A percentile compares a stretch with the other conserved stretches of the same genome.
phyloP scores from a whole-genome alignment of 192 early-diverging fungal genomes.

The Funneliformis mosseae region DNA sequence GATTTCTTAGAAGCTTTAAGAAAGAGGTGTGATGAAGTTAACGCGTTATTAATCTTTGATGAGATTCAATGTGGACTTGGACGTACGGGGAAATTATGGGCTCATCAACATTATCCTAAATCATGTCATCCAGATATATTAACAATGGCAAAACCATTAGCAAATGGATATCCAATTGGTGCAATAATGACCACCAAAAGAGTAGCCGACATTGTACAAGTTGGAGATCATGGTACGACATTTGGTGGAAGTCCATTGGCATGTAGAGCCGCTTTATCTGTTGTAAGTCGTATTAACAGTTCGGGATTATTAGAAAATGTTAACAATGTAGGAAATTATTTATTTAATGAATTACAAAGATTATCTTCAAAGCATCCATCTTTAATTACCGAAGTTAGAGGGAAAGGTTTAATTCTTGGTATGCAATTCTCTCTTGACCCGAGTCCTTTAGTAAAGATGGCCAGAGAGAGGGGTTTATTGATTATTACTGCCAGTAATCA shows the following conservation, averaged over 20 bases:
- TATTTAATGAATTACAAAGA: slow-evolving; percentile 55
- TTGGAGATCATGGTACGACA: slow-evolving; percentile 96
- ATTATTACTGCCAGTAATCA: slow-evolving; percentile 86
- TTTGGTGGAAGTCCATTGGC: slow-evolving; percentile 96
- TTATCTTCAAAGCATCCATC: slow-evolving; percentile 48
- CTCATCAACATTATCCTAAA: slow-evolving; percentile 69
- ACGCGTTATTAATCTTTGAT: slow-evolving; percentile 92
- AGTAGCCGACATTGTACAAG: slow-evolving; percentile 74
- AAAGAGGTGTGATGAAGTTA: slow-evolving; percentile 78
- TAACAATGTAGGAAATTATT: slow-evolving; percentile 58
- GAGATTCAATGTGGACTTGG: slow-evolving; percentile 97
- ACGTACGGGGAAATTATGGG: slow-evolving; percentile 88
- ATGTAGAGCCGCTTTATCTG: slow-evolving; percentile 79
- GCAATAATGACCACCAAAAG: slow-evolving; percentile 78
- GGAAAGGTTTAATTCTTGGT: slow-evolving; percentile 86
- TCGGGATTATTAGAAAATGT: slow-evolving; percentile 79
- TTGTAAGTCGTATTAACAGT: slow-evolving; percentile 68
- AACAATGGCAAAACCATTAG: slow-evolving; percentile 96
- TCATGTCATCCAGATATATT: slow-evolving; percentile 85
- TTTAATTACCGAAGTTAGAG: slow-evolving; percentile 76
- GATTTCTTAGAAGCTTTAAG: slow-evolving; percentile 83
- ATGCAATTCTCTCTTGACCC: slow-evolving; percentile 77
- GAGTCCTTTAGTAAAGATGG: slow-evolving; percentile 66
- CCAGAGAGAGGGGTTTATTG: slow-evolving; percentile 83
- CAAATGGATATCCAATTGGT: slow-evolving; percentile 96